Evolutionary conservation across 345 rosid genomes (phyloP), one percentile per base, ranked within the genome.

Genomic region (Fremontodendron californicum): DNA sequence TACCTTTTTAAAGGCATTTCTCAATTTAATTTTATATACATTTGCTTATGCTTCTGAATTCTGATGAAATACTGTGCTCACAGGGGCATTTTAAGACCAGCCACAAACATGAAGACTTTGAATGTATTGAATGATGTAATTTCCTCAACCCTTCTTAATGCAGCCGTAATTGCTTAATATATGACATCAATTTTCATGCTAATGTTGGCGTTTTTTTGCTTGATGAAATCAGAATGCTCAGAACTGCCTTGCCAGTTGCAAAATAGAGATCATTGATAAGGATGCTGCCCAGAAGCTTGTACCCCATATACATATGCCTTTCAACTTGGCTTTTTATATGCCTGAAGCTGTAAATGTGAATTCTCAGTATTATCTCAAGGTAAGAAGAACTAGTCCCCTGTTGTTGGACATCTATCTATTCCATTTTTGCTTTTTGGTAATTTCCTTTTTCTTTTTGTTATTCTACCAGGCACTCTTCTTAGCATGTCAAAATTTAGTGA

Each of bases 61-160:
- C 45, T 77, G 27, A 55, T 71, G 54, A 39, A 45, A 19, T 69
- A n/a, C 12, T 13, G 73, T 63, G 16, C 21, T 25, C 54, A 25
- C 83, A 95, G 99, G 87, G 99, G 99, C 81, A 91, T 95, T 84
- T 80, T 95, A 85, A 87, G 92, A 84, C 99, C 99, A 65, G 98
- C 94, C 45, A 82, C 87, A 67, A 91, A 87, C 79, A 73, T 82
- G 82, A 95, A 90, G 87, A 89, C 85, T 73, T 78, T 90, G 83
- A 57, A 72, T 75, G 66, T 84, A 57, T 80, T 91, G 89, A 84
- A 76, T 81, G 88, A 89, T 72, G 97, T 95, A 90, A 88, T 75
- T 75, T 75, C 72, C 37, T 48, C 7, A 27, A 40, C 61, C 78
- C 74, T 83, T 75, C 75, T 68, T 62, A 45, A n/a, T 78, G 54